These are phyloP conservation scores for Piromyces finnis DNA, from an alignment of 192 early-diverging fungal species.

Conservation along the genomic window DNA sequence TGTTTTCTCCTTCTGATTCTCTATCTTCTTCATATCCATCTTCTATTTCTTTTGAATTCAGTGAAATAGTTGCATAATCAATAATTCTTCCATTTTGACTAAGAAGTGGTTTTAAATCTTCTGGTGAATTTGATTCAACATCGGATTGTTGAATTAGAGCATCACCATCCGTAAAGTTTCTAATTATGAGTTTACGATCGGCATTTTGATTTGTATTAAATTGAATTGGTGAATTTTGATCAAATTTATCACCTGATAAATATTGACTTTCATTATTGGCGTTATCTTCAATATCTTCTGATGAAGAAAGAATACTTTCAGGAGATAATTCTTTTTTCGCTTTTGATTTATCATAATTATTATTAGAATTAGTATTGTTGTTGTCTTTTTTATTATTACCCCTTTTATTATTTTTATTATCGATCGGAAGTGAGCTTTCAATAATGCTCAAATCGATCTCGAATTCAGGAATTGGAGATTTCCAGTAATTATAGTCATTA, in stretches of 20 bases:
- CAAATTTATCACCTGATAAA: background rate
- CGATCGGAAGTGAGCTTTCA: background rate
- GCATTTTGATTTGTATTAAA: background rate
- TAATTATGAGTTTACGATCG: background rate
- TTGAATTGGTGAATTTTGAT: background rate
- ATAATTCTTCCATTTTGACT: background rate
- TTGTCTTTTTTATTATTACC: background rate
- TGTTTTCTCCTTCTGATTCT: too few relatives aligned
- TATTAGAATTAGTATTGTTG: background rate
- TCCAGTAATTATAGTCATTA: slow-evolving; percentile 79
- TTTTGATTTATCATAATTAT: background rate
- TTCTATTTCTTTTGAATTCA: background rate
- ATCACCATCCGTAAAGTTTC: background rate
- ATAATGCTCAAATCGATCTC: slow-evolving; percentile 5
- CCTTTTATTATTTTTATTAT: background rate
- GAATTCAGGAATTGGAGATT: slow-evolving; percentile 22
- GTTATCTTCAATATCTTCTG: background rate
- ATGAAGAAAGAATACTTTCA: background rate
- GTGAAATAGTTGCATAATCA: background rate
- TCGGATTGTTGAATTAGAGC: background rate
- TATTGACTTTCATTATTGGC: background rate
- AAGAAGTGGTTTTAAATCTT: background rate
- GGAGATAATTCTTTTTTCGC: background rate
- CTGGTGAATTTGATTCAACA: background rate
- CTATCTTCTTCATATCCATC: background rate